Evolutionary conservation across 2,329 filamentous ascomycete genomes (phyloP).

Genomic region (Alternaria brassicicola): DNA sequence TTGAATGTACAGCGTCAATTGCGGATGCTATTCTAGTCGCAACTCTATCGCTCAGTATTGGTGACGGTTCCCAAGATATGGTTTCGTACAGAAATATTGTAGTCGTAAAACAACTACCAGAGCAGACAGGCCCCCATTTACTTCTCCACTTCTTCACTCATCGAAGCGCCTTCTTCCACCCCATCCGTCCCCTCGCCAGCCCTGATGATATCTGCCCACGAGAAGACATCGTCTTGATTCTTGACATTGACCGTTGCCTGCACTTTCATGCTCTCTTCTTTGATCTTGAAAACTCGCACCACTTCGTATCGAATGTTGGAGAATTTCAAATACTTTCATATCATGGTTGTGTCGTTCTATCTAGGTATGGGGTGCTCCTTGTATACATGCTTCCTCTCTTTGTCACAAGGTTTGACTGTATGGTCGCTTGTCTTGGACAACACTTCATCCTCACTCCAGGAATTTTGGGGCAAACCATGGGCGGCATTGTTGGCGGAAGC

Average conservation of each 20-base stretch:
- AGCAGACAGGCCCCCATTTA: neutral
- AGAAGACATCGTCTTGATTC: neutral
- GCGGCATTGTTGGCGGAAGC: neutral
- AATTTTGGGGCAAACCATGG: neutral
- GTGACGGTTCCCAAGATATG: neutral
- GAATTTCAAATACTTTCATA: too few species aligned
- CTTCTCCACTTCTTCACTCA: neutral
- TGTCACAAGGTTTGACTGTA: too few species aligned
- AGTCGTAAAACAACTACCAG: neutral
- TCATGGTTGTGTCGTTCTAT: too few species aligned
- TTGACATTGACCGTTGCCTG: neutral
- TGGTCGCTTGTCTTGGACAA: too few species aligned
- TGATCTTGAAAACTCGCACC: neutral
- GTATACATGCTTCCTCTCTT: too few species aligned
- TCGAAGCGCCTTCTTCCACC: neutral
- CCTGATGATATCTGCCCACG: neutral
- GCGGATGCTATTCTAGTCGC: neutral
- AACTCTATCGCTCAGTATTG: neutral
- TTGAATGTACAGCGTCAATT: neutral
- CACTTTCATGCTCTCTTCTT: neutral
- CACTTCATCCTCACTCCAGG: neutral
- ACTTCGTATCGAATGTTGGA: too few species aligned
- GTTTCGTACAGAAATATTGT: neutral
- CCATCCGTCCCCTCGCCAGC: neutral
- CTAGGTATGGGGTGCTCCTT: too few species aligned